A percentile compares a stretch with the other conserved stretches of the same genome.
These are phyloP conservation scores for Dactylellina haptotyla DNA, from an alignment of 2,329 filamentous ascomycete genomes.

Conservation along the genomic window DNA sequence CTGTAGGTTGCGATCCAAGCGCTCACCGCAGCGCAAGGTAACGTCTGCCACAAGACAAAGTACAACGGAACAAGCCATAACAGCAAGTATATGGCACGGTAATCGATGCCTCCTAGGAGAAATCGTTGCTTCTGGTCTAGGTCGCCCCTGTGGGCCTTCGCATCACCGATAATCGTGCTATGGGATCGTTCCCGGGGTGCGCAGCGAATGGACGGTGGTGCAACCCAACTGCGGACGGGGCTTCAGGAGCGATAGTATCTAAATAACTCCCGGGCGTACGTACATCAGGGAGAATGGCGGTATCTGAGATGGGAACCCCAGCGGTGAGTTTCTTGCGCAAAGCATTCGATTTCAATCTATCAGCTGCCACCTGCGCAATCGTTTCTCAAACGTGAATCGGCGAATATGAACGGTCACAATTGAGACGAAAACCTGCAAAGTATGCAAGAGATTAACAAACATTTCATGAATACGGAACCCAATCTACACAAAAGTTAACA, in stretches of 20 bases:
- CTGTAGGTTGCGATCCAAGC: constrained; percentile 70
- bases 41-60: constrained; percentile 69
- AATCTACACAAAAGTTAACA: constrained; percentile 20
- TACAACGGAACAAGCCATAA: constrained; percentile 71
- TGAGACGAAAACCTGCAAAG: constrained; percentile 46
- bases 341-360: constrained; percentile 18
- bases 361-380: constrained; percentile 67
- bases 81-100: constrained; percentile 71
- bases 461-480: background rate
- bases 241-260: constrained; percentile 5
- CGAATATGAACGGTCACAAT: constrained; percentile 51
- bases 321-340: constrained; percentile 12
- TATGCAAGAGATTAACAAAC: background rate
- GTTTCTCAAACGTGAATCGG: constrained; percentile 68
- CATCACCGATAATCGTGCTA: constrained; percentile 4
- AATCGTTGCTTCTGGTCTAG: constrained; percentile 68
- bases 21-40: constrained; percentile 70
- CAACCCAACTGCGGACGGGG: constrained; percentile 5
- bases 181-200: background rate
- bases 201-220: constrained; percentile 33
- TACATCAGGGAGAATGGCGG: background rate
- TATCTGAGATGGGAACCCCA: background rate
- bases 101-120: constrained; percentile 71
- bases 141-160: constrained; percentile 58
- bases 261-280: constrained; percentile 1